A percentile compares a stretch with the other conserved stretches of the same genome.
Conservation (phyloP, 768 basidiomycete genomes). For the Termitomyces heimii region DNA sequence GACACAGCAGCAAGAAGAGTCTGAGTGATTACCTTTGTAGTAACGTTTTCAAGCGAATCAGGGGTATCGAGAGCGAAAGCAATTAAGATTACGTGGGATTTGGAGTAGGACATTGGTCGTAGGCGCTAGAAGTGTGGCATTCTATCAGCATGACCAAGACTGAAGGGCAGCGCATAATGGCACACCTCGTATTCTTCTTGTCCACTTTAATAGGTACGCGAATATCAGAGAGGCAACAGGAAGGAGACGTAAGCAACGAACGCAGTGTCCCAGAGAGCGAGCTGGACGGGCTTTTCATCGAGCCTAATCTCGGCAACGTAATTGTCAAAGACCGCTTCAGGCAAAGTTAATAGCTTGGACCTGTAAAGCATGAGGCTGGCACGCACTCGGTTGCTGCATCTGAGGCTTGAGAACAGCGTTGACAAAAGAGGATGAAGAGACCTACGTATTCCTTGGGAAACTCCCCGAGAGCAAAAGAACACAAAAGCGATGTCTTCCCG, state of each 20-base stretch:
- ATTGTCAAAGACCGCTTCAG: conserved; percentile 91
- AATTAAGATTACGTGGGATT: conserved; percentile 98
- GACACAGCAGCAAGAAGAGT: conserved; percentile 4
- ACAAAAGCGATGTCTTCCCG: conserved; percentile 90
- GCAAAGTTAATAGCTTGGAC: conserved; percentile 11
- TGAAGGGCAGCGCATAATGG: not conserved
- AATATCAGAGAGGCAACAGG: conserved; percentile 9
- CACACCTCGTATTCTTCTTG: conserved; percentile 97
- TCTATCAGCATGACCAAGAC: conserved; percentile 4
- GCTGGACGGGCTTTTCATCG: conserved; percentile 95
- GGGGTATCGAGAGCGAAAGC: conserved; percentile 95
- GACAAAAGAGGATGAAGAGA: conserved; percentile 16
- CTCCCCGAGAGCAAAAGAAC: conserved; percentile 89
- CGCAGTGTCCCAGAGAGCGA: conserved; percentile 99
- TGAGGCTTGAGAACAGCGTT: conserved; percentile 5
- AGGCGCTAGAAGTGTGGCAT: conserved; percentile 51
- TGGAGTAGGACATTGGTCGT: conserved; percentile 94
- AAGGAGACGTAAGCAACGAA: conserved; percentile 37
- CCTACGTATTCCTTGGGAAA: conserved; percentile 95
- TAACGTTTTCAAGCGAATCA: conserved; percentile 94
- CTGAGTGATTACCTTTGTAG: conserved; percentile 62
- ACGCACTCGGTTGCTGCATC: conserved; percentile 53
- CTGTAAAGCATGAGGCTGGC: conserved; percentile 12
- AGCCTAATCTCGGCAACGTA: conserved; percentile 98
- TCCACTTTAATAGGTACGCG: conserved; percentile 46